Conservation (phyloP, 306 rosid genomes). For the Cercis canadensis region DNA sequence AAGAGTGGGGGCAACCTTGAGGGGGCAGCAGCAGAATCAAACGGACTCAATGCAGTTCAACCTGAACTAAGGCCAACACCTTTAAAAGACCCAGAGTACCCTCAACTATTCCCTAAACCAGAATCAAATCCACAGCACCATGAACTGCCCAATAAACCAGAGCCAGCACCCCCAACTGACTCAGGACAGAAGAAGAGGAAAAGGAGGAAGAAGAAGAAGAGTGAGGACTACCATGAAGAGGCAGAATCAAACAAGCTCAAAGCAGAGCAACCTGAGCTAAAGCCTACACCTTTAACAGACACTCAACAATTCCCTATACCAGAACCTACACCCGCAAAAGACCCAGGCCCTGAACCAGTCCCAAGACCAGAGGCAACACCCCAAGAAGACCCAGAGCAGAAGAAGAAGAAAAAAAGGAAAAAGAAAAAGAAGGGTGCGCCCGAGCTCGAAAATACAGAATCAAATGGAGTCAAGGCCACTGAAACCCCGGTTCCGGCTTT, state of each 20-base stretch:
- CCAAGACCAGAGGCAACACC: slow-evolving; percentile 42
- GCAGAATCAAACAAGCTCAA: slow-evolving; percentile 50
- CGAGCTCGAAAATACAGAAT: not conserved
- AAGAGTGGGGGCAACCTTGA: too few relatives aligned
- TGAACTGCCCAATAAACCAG: not conserved
- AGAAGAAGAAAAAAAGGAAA: not conserved
- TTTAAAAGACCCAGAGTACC: not conserved
- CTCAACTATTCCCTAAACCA: slow-evolving; percentile 9
- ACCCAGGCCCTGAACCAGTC: slow-evolving; percentile 38
- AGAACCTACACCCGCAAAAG: slow-evolving; percentile 55
- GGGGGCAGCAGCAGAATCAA: slow-evolving; percentile 41
- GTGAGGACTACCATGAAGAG: slow-evolving; percentile 32
- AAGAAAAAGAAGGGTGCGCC: not conserved
- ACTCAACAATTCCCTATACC: slow-evolving; percentile 32
- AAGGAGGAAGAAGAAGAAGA: slow-evolving; percentile 16
- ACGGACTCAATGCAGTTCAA: slow-evolving; percentile 10
- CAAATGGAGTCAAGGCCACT: not conserved
- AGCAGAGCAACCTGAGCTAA: slow-evolving; percentile 38
- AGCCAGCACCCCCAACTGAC: slow-evolving; percentile 38
- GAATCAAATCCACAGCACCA: slow-evolving; percentile 8
- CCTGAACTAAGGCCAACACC: too few relatives aligned
- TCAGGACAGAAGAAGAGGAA: not conserved
- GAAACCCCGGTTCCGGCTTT: too few relatives aligned
- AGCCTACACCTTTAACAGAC: too few relatives aligned
- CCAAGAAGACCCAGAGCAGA: slow-evolving; percentile 24